A percentile compares a stretch with the other conserved stretches of the same genome.
Conservation (phyloP, 345 rosid genomes). For the Salix caprea region DNA sequence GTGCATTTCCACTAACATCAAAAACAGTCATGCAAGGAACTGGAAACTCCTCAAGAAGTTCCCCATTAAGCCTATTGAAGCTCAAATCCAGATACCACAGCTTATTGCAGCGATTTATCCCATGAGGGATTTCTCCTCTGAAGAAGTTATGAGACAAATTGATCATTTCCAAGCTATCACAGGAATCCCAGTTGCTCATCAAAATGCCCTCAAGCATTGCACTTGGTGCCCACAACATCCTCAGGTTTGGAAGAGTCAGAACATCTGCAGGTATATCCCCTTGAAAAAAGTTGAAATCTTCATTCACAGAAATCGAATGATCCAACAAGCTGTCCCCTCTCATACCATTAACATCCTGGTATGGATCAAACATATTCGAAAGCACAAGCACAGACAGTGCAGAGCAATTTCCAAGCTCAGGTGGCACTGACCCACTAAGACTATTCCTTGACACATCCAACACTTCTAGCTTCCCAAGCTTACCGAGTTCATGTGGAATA, state of each 20-base stretch:
- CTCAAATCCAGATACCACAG: constrained; percentile 68
- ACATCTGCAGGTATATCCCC: constrained; percentile 63
- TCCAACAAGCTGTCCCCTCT: constrained; percentile 39
- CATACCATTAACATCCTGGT: constrained; percentile 30
- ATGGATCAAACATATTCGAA: constrained; percentile 50
- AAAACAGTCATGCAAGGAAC: constrained; percentile 86
- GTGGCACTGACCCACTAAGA: constrained; percentile 71
- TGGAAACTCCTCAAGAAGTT: constrained; percentile 46
- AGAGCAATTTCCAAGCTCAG: constrained; percentile 69
- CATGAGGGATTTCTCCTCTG: constrained; percentile 48
- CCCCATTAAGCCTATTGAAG: constrained; percentile 56
- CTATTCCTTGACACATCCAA: constrained; percentile 83
- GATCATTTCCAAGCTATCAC: constrained; percentile 72
- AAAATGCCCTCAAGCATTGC: constrained; percentile 62
- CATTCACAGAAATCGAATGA: constrained; percentile 37
- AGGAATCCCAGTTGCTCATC: constrained; percentile 64
- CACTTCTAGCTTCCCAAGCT: constrained; percentile 68
- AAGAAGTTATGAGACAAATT: constrained; percentile 74
- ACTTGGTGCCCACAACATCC: constrained; percentile 84
- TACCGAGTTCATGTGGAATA: constrained; percentile 63
- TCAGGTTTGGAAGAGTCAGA: constrained; percentile 58
- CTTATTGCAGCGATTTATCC: constrained; percentile 56
- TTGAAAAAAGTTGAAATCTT: constrained; percentile 72
- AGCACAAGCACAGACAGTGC: constrained; percentile 67
- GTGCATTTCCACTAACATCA: constrained; percentile 59